Base-by-base conservation (phyloP, 805 yeast species). In the Candida stauntonica region DNA sequence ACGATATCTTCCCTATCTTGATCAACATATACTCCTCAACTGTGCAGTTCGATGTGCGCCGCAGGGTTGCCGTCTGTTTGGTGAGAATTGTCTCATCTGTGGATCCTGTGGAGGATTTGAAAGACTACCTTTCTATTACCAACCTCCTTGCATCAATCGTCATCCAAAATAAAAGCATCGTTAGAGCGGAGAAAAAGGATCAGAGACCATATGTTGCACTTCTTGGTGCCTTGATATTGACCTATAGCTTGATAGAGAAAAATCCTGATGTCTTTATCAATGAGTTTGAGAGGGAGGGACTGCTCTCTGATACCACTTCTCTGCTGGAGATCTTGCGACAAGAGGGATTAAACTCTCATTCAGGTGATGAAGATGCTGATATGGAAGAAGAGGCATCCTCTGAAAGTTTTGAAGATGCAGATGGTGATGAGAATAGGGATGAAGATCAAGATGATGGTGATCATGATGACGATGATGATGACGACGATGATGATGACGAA, bases 11-110 rank as follows among this genome's bases (percentile, higher is more conserved):
- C 55, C 70, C 75, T 1, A 47, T 79, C 4, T 52, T 86, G 36
- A 57, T 83, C 9, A 77, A 75, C 44, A 71, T 85, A 7, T 86
- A 80, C 51, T 79, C 83, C 26, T 79, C 91, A 3, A 72, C 91
- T 0, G 81, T 84, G 54, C 86, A 84, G 42, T 75, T 70, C 45
- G 75, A 73, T 13, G 67, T 83, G 7, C 72, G 93, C 47, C 68
- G 78, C 38, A 66, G 73, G 36, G 75, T 73, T 1, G 59, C 84
- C 17, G 59, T 79, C 11, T 69, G 77, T 14, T 50, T 85, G 14
- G 56, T 74, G 12, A 69, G 86, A 44, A 67, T 80, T 13, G 57
- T 75, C 1, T 58, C 70, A 0, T 67, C 75, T 29, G 47, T 71
- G 13, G 56, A 60, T 1, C 50, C 56, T 4, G 61, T 70, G 3